Conservation (phyloP, 306 rosid species). For the Medicago truncatula region MtrunA17r5.0-ANR NC_053049.1:36626501-36627000, state of each 20-base stretch:
- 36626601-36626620: conserved; percentile 9
- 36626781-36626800: conserved; percentile 25
- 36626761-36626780: conserved; percentile 1
- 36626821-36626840: conserved; percentile 11
- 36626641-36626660: conserved; percentile 31
- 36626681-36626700: conserved; percentile 3
- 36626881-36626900: conserved; percentile 31
- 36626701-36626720: conserved; percentile 26
- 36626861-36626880: background rate
- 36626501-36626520: conserved; percentile 30
- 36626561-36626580: conserved; percentile 21
- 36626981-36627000: conserved; percentile 67
- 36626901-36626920: conserved; percentile 17
- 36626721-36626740: conserved; percentile 15
- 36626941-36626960: background rate
- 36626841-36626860: conserved; percentile 13
- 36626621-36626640: background rate
- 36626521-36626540: conserved; percentile 20
- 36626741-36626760: conserved; percentile 16
- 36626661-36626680: conserved; percentile 22
- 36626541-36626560: conserved; percentile 13
- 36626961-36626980: conserved; percentile 36
- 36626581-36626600: background rate
- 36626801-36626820: conserved; percentile 11
- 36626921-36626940: conserved; percentile 21